Evolutionary conservation across 2,329 filamentous ascomycete genomes (phyloP), one percentile per base, ranked within the genome.

Genomic region (Diaporthe sp.): DNA sequence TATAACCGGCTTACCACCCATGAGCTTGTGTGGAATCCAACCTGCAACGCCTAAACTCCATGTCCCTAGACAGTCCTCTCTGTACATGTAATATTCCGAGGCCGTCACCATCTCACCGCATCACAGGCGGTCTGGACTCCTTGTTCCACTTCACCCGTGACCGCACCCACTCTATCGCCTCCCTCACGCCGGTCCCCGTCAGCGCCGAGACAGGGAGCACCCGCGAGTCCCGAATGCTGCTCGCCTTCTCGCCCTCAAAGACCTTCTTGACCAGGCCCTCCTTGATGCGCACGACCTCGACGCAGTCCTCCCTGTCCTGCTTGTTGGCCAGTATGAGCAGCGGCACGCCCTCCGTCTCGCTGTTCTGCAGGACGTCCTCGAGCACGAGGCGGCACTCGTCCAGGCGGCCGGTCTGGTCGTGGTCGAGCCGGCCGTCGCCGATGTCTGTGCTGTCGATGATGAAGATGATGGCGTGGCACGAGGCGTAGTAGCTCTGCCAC

Each of bases 221-320:
- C 75, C 97, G 89, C 80, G 94, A 97, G 85, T 99, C 97, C 77
- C 96, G 90, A 70, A 98, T 94, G 76, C 92, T 94, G 55, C 89
- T 90, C 0, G 95, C 95, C 85, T 96, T 97, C 81, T 97, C 94
- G 27, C 97, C 94, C 86, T 98, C 96, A 86, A 98, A 97, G 30
- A 99, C 96, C 85, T 94, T 95, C 84, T 97, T 93, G 69, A 99
- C 96, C 71, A 98, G 88, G 0, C 96, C 97, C 83, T 99, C 97
- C 85, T 99, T 99, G 81, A 99, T 98, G 77, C 95, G 89, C 75
- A 98, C 96, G 2, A 98, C 97, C 88, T 99, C 97, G 70, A 98
- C 94, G 79, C 96, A 98, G 84, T 98, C 97, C 84, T 99, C 97
- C 2, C 96, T 88, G 83, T 99, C 97, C 85, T 99, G 97, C 85